These are phyloP conservation scores for Byssothecium circinans DNA, from an alignment of 2,329 filamentous ascomycete genomes.

Conservation along the genomic window DNA sequence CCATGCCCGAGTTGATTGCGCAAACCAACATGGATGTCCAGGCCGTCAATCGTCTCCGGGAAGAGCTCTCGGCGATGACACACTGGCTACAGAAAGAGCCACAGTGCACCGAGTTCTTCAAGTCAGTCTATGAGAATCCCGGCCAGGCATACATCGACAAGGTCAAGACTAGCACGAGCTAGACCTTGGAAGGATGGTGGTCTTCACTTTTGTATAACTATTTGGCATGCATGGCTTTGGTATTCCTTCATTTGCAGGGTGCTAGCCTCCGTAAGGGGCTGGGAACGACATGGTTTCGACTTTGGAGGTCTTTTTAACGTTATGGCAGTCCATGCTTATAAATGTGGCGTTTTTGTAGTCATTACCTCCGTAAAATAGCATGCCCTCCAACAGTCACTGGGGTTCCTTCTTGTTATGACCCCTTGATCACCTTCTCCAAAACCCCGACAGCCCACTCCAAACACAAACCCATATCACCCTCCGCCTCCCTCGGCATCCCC, in stretches of 20 bases:
- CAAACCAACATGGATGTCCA: conserved; percentile 98
- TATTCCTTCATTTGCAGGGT: background rate
- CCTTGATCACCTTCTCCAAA: conserved; percentile 21
- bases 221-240: background rate
- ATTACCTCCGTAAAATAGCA: no score
- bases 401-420: background rate
- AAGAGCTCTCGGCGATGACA: conserved; percentile 85
- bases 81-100: conserved; percentile 72
- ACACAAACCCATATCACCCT: conserved; percentile 37
- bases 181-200: background rate
- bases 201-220: background rate
- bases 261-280: no score
- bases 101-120: conserved; percentile 76
- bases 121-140: conserved; percentile 72
- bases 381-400: no score
- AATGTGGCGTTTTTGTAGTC: no score
- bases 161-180: conserved; percentile 49
- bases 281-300: no score
- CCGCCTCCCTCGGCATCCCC: conserved; percentile 45
- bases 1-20: conserved; percentile 87
- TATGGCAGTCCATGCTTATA: no score
- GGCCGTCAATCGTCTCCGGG: conserved; percentile 81
- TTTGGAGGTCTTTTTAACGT: no score
- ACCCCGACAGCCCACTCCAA: conserved; percentile 35
- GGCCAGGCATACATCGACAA: conserved; percentile 72